phyloP scores from a whole-genome alignment of 2,329 filamentous ascomycete genomes.

The Colletotrichum abscissum region DNA sequence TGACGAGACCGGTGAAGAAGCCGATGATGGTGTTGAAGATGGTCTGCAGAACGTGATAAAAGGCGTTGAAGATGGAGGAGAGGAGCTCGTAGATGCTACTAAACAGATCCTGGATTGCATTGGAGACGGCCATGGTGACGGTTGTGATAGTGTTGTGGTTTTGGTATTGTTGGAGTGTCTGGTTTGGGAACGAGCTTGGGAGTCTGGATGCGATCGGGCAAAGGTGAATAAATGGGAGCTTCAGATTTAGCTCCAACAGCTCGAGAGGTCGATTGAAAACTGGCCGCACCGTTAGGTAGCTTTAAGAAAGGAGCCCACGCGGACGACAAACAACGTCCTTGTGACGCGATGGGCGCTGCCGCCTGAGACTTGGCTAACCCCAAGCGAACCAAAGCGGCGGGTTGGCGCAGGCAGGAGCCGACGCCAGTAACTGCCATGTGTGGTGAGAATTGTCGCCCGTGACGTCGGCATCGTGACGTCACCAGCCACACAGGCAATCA shows the following conservation, averaged over 20 bases:
- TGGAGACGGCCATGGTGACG: constrained; percentile 47
- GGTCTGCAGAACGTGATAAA: constrained; percentile 47
- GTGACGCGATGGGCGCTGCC: constrained; percentile 16
- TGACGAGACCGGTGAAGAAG: constrained; percentile 51
- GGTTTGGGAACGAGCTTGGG: background rate
- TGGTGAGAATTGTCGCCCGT: background rate
- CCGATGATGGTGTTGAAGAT: constrained; percentile 46
- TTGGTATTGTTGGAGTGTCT: background rate
- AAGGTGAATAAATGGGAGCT: background rate
- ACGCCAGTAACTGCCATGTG: background rate
- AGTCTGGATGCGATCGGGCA: background rate
- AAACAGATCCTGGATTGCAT: constrained; percentile 51
- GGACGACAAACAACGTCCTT: constrained; percentile 17
- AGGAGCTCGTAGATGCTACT: constrained; percentile 56
- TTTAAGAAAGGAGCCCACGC: constrained; percentile 7
- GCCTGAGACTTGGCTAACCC: constrained; percentile 17
- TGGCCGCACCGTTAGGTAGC: background rate
- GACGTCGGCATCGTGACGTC: constrained; percentile 36
- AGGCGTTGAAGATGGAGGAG: constrained; percentile 48
- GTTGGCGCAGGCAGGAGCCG: constrained; percentile 1
- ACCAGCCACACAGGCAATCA: constrained; percentile 31
- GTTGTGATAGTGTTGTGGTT: background rate
- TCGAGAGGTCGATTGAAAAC: background rate
- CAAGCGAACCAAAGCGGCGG: background rate
- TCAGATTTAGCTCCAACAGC: background rate